Percentiles rank a stretch among this genome's conserved stretches.
phyloP scores from a whole-genome alignment of 805 yeast species.

The Dipodascus albidus region DNA sequence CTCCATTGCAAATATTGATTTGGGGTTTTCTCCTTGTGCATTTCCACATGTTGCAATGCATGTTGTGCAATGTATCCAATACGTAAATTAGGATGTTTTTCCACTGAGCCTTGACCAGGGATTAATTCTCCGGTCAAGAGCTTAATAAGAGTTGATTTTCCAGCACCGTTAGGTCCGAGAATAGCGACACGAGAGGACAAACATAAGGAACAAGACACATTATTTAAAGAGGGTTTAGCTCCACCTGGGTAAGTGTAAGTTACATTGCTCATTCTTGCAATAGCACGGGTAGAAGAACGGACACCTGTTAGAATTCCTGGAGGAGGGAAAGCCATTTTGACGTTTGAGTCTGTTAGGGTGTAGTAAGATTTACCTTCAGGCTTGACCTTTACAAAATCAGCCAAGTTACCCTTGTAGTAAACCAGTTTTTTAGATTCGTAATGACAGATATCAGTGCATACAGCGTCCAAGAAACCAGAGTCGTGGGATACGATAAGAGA shows the following conservation, averaged over 20 bases:
- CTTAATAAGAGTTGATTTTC: constrained; percentile 92
- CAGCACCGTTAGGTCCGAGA: constrained; percentile 98
- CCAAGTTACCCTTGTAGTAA: constrained; percentile 91
- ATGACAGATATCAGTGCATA: constrained; percentile 93
- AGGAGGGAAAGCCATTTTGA: constrained; percentile 96
- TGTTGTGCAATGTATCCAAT: constrained; percentile 98
- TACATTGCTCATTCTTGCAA: constrained; percentile 76
- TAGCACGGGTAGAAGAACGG: constrained; percentile 86
- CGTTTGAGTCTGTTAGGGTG: constrained; percentile 83
- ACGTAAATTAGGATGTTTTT: constrained; percentile 96
- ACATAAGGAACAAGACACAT: constrained; percentile 84
- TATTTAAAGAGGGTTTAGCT: constrained; percentile 60
- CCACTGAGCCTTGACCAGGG: constrained; percentile 81
- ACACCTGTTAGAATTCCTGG: constrained; percentile 98
- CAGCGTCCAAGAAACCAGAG: constrained; percentile 89
- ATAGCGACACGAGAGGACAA: constrained; percentile 95
- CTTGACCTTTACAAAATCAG: constrained; percentile 79
- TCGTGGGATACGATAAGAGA: constrained; percentile 96
- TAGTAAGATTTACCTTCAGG: constrained; percentile 97
- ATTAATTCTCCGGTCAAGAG: constrained; percentile 84
- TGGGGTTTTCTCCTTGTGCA: constrained; percentile 95
- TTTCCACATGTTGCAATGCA: constrained; percentile 93
- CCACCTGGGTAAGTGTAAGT: constrained; percentile 88
- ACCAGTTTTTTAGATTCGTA: constrained; percentile 91
- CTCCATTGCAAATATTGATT: constrained; percentile 98